A percentile compares a stretch with the other conserved stretches of the same genome.
Conservation (phyloP, 2,329 filamentous ascomycete species). For the Neofusicoccum sp. region DNA sequence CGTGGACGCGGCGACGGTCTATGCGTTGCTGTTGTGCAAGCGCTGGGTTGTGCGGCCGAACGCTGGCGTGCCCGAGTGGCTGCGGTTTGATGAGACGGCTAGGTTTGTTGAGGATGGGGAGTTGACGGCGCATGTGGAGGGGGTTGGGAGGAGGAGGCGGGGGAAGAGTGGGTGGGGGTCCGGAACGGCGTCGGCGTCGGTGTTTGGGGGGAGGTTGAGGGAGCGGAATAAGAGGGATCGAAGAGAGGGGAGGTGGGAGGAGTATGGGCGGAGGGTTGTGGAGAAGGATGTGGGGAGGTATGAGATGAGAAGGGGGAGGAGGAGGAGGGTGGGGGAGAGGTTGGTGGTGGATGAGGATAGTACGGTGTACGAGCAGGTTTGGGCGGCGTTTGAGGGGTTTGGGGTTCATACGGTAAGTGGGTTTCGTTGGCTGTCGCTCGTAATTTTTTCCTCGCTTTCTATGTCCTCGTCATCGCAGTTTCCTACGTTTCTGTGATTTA, state of each 20-base stretch:
- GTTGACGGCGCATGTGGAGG: not conserved
- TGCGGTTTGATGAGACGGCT: not conserved
- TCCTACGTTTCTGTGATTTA: too few relatives aligned
- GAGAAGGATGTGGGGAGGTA: too few relatives aligned
- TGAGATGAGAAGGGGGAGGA: not conserved
- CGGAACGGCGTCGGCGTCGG: not conserved
- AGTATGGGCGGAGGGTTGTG: too few relatives aligned
- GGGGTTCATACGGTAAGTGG: not conserved
- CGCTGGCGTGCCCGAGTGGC: not conserved
- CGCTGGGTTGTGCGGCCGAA: slow-evolving; percentile 6
- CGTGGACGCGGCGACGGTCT: slow-evolving; percentile 24
- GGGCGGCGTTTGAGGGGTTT: not conserved
- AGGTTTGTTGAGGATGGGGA: not conserved
- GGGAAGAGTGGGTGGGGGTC: not conserved
- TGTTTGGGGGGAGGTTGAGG: not conserved
- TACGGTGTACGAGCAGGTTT: too few relatives aligned
- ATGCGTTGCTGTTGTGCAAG: slow-evolving; percentile 20
- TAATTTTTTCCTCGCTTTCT: not conserved
- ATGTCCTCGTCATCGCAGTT: too few relatives aligned
- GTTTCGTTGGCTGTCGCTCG: not conserved
- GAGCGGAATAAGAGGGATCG: not conserved
- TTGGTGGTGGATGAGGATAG: too few relatives aligned
- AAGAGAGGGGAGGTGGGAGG: not conserved
- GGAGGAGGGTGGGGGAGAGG: not conserved
- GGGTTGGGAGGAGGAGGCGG: not conserved